phyloP scores from a whole-genome alignment of 75 land plant genomes.

The Isoetes taiwanensis region DNA sequence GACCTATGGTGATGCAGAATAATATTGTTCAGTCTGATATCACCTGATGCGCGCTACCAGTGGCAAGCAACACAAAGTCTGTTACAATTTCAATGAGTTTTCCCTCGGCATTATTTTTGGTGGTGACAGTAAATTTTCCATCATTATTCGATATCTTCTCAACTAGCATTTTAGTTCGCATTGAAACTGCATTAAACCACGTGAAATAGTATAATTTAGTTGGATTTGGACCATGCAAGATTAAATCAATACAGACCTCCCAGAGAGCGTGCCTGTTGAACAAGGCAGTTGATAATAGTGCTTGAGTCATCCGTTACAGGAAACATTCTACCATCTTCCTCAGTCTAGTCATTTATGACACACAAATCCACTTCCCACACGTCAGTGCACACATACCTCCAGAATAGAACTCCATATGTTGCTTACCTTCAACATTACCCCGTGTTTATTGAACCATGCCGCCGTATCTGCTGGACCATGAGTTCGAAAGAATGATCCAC shows the following conservation, averaged over 20 bases:
- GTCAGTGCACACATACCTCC: too few species aligned
- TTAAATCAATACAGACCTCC: conserved; percentile 40
- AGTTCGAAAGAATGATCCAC: conserved; percentile 56
- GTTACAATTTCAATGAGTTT: conserved; percentile 35
- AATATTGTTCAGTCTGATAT: too few species aligned
- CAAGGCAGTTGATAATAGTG: conserved; percentile 73
- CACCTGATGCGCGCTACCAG: conserved; percentile 85
- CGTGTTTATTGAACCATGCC: conserved; percentile 77
- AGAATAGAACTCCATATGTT: too few species aligned
- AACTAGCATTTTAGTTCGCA: conserved; percentile 54
- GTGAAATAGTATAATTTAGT: not conserved
- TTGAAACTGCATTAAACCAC: conserved; percentile 34
- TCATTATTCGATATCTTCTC: conserved; percentile 16
- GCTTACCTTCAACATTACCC: conserved; percentile 83
- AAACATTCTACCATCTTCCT: conserved; percentile 92
- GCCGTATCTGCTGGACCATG: conserved; percentile 89
- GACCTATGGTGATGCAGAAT: too few species aligned
- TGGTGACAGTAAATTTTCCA: conserved; percentile 41
- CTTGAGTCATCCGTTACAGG: conserved; percentile 67
- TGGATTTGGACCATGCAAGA: not conserved
- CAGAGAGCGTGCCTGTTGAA: conserved; percentile 41
- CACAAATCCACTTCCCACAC: not conserved
- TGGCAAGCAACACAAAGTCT: conserved; percentile 66
- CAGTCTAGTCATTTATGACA: conserved; percentile 29
- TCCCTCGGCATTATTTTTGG: conserved; percentile 21